Percentiles rank a stretch among this genome's conserved stretches.
These are phyloP conservation scores for Inga leiocalycina DNA, from an alignment of 306 rosid species.

Conservation along the genomic window DNA sequence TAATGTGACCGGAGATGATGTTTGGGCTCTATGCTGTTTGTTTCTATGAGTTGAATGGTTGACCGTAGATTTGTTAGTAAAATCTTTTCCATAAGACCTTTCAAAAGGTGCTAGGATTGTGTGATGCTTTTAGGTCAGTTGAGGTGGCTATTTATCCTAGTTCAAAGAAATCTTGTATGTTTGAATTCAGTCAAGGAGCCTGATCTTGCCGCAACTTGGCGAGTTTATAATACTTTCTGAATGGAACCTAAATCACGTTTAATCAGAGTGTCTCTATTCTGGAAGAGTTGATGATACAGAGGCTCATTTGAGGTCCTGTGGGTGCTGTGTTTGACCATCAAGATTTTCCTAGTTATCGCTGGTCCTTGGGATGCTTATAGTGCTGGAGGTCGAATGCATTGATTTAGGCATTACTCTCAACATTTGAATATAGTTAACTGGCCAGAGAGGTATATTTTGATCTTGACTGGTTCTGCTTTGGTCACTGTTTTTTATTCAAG, in stretches of 20 bases:
- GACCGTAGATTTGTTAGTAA: background rate
- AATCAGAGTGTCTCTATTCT: conserved; percentile 32
- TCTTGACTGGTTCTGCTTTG: conserved; percentile 34
- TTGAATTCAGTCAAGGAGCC: conserved; percentile 35
- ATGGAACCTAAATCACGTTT: conserved; percentile 21
- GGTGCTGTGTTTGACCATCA: conserved; percentile 11
- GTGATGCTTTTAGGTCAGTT: conserved; percentile 34
- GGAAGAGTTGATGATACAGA: conserved; percentile 8
- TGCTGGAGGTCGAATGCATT: conserved; percentile 31
- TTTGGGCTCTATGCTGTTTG: conserved; percentile 21
- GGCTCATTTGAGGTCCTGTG: conserved; percentile 19
- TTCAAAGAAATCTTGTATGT: conserved; percentile 32
- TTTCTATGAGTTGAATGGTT: background rate
- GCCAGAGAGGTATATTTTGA: conserved; percentile 39
- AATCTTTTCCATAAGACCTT: conserved; percentile 14
- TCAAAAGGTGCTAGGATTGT: conserved; percentile 29
- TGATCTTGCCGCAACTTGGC: conserved; percentile 23
- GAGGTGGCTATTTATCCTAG: conserved; percentile 32
- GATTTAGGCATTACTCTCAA: conserved; percentile 33
- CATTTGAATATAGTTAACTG: conserved; percentile 35
- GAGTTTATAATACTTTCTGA: conserved; percentile 23
- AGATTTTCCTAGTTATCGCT: conserved; percentile 20
- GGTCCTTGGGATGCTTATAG: conserved; percentile 26
- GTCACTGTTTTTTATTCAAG: conserved; percentile 31
- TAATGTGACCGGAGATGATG: conserved; percentile 21